These are phyloP conservation scores for Paracoccidioides brasiliensis DNA, from an alignment of 2,329 filamentous ascomycete genomes.

Conservation along the genomic window DNA sequence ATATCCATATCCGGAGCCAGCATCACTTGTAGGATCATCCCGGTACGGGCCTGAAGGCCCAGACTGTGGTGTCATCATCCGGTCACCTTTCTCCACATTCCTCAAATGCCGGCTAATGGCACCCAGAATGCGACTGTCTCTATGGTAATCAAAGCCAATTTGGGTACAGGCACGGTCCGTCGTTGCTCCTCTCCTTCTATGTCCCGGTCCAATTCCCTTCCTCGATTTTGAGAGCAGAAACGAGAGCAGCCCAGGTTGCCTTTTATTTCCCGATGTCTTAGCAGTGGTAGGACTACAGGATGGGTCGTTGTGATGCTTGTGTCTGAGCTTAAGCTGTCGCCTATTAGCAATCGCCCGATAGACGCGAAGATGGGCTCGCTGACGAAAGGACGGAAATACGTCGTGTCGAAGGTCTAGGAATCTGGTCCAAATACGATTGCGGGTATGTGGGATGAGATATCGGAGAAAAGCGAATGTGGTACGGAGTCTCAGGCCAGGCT, in stretches of 20 bases:
- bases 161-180: neutral
- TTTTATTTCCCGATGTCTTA: neutral
- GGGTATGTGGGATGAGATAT: conserved; percentile 50
- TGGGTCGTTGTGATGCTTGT: conserved; percentile 16
- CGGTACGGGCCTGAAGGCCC: neutral
- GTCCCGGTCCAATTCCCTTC: neutral
- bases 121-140: neutral
- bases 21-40: neutral
- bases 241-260: neutral
- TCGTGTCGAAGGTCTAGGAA: conserved; percentile 62
- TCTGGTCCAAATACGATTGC: conserved; percentile 50
- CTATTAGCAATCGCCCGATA: conserved; percentile 59
- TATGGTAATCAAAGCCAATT: neutral
- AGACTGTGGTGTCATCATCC: neutral
- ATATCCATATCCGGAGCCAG: conserved; percentile 12
- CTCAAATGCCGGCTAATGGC: neutral
- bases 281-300: neutral
- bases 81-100: neutral
- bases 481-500: neutral
- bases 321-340: conserved; percentile 43
- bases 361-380: conserved; percentile 59
- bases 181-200: neutral
- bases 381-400: conserved; percentile 57
- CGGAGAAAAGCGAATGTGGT: conserved; percentile 35
- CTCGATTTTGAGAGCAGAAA: neutral